Evolutionary conservation across 2,329 filamentous ascomycete genomes (phyloP).

Genomic region (Thielaviopsis euricoi): DNA sequence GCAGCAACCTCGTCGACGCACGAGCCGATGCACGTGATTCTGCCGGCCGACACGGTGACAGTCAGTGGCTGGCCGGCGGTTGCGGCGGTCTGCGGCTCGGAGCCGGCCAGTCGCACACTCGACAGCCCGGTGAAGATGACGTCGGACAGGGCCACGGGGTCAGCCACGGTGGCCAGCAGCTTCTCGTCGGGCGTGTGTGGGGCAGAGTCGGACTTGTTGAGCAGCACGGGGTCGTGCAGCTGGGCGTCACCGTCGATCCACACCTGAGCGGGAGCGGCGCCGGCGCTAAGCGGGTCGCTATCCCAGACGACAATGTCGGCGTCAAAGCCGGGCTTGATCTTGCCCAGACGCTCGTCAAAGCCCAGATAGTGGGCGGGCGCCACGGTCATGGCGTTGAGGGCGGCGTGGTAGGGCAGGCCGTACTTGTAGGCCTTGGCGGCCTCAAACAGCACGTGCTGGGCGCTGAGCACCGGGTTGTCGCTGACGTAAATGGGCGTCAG

Average conservation of each 20-base stretch:
- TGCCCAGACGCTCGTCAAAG: constrained; percentile 40
- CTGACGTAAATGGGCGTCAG: constrained; percentile 53
- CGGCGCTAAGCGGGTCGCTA: constrained; percentile 42
- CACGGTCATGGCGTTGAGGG: constrained; percentile 40
- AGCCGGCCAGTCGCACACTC: constrained; percentile 12
- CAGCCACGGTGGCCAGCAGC: constrained; percentile 26
- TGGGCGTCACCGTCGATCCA: constrained; percentile 48
- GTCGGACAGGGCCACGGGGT: constrained; percentile 22
- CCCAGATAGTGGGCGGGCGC: constrained; percentile 42
- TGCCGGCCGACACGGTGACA: constrained; percentile 36
- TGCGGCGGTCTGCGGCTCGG: constrained; percentile 11
- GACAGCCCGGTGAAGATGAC: constrained; percentile 41
- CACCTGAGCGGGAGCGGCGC: constrained; percentile 42
- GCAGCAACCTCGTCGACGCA: constrained; percentile 30
- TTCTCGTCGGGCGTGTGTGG: constrained; percentile 25
- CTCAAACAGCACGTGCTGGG: constrained; percentile 52
- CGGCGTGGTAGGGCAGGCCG: constrained; percentile 43
- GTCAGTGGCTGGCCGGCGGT: constrained; percentile 20
- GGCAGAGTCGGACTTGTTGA: constrained; percentile 29
- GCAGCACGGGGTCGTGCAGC: constrained; percentile 34
- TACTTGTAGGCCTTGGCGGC: constrained; percentile 43
- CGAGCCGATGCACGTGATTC: constrained; percentile 37
- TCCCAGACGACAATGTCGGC: constrained; percentile 48
- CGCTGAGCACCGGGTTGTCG: constrained; percentile 54
- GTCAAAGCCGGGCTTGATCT: constrained; percentile 44